Base-by-base conservation (phyloP, 2,329 filamentous ascomycete genomes). In the Alternaria postmessia region DNA sequence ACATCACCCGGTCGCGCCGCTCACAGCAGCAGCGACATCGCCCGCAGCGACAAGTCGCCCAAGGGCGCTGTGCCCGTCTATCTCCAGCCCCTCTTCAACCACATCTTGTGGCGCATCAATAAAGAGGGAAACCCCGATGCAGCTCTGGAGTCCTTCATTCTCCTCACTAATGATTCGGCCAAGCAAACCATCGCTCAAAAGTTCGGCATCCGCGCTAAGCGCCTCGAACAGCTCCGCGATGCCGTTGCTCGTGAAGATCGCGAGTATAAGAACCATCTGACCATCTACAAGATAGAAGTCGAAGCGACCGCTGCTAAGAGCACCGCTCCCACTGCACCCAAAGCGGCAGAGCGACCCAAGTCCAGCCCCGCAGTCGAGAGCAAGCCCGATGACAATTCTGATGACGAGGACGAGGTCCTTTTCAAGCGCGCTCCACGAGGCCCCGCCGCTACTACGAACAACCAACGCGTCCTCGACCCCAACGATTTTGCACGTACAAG, bases 91-190 rank as follows among this genome's bases (percentile, higher is more conserved):
- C 77, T 85, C 32, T 83, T 84, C 76, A 84, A 83, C 67, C 82
- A 84, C 64, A 81, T 84, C 26, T 69, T 85, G 7, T 85, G 83
- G 83, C 79, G 81, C 65, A 81, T 84, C 57, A 79, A 84, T 68
- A 81, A 83, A 55, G 82, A 84, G 59, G 71, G 74, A 9, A 81
- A 84, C 59, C 81, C 81, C 2, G 77, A 81, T 34, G 79, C 81
- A 38, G 81, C 82, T 8, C 76, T 84, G 5, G 82, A 82, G 62
- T 81, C 81, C 7, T 85, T 82, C 73, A 84, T 85, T 61, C 81
- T 85, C 62, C 76, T 85, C 43, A 84, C 82, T 54, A 84, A 85
- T 62, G 82, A 85, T 61, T 71, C 78, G 1, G 66, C 68, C 26
- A 84, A 84, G 68, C 79, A 81, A 49, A 69, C 73, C 12, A 79